Base-by-base conservation (phyloP, 2,329 filamentous ascomycete species). In the Ophiostoma piceae region DNA sequence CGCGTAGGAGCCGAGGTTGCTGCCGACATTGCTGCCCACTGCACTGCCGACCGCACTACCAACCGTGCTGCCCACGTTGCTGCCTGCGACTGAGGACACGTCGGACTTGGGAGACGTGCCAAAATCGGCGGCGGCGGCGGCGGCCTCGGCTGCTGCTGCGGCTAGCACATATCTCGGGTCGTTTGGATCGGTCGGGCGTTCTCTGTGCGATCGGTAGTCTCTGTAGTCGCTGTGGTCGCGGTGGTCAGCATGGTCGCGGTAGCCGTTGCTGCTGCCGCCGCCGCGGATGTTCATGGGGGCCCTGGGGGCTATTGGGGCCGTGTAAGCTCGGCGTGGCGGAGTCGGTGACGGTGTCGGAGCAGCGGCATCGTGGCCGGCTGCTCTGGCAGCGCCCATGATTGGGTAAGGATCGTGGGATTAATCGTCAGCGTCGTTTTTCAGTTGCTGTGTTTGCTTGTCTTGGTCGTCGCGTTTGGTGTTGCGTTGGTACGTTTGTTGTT, bases 71-170 rank as follows among this genome's bases (percentile, higher is more conserved):
- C 64, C 65, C n/a, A 66, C 39, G 7, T 66, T 66, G 65, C 65
- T 57, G 51, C 62, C 57, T 14, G 68, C 64, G 51, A 62, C 51
- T 4, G 70, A 68, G n/a, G 69, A 67, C 22, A 71, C 43, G 57
- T 67, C 70, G n/a, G 70, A 71, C 16, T 51, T 68, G 26, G 71
- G 67, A 12, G 69, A 70, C n/a, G 68, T 67, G 67, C 67, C 67
- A 41, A 70, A 67, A 3, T 67, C 62, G 11, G 47, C 67, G 2
- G 68, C 70, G 19, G 67, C 71, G 5, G 72, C 71, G 4, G 72
- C 72, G 3, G 72, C 72, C 8, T 71, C 72, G n/a, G 68, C 69
- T 37, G 69, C 73, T 1, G 67, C 67, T 3, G 67, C 67, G 1
- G 72, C 69, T 16, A 67, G 71, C 2, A 64, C 68, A n/a, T 68